Conservation (phyloP, 2,329 filamentous ascomycete genomes). For the Cordyceps sp. region DNA sequence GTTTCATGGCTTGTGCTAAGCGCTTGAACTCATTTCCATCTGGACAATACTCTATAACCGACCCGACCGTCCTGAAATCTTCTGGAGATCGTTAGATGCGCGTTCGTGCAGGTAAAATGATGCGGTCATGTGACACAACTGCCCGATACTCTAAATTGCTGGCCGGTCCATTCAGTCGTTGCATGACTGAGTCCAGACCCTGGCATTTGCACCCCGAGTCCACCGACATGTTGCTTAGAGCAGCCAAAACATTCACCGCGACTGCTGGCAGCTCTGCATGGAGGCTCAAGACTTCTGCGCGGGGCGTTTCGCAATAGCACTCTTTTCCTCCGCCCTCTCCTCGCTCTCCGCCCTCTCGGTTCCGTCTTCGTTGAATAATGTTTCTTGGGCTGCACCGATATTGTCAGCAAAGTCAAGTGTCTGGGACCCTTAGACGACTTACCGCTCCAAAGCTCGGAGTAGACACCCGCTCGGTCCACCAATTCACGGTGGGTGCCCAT, state of each 20-base stretch:
- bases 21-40: too few relatives aligned
- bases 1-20: too few relatives aligned
- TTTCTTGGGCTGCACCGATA: conserved; percentile 39
- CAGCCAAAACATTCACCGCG: neutral
- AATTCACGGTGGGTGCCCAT: conserved; percentile 75
- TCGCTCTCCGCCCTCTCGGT: conserved; percentile 19
- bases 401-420: conserved; percentile 1
- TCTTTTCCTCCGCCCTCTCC: conserved; percentile 7
- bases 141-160: too few relatives aligned
- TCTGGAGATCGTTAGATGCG: too few relatives aligned
- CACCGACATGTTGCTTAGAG: too few relatives aligned
- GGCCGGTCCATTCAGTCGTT: too few relatives aligned
- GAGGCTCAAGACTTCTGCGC: neutral
- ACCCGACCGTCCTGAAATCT: too few relatives aligned
- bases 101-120: too few relatives aligned
- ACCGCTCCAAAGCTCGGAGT: conserved; percentile 84
- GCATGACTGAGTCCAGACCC: too few relatives aligned
- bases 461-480: conserved; percentile 62
- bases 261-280: neutral
- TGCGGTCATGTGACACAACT: too few relatives aligned
- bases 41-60: too few relatives aligned
- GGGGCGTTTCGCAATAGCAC: neutral
- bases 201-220: too few relatives aligned
- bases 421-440: conserved; percentile 21
- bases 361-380: conserved; percentile 32